Evolutionary conservation across 2,329 filamentous ascomycete genomes (phyloP).

Genomic region (Mycosphaerelloides madeirae): DNA sequence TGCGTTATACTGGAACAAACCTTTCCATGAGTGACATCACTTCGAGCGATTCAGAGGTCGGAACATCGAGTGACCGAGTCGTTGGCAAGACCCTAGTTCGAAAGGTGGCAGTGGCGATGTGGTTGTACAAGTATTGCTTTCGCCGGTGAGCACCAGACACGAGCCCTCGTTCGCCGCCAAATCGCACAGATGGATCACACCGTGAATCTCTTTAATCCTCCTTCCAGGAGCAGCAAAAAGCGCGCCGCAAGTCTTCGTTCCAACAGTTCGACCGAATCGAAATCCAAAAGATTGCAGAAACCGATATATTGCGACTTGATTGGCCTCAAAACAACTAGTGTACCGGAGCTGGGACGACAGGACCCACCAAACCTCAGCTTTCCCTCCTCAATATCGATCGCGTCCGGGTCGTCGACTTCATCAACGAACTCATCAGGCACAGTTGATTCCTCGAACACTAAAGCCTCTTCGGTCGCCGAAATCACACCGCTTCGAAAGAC

Average conservation of each 20-base stretch:
- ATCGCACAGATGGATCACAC: background rate
- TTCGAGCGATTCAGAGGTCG: too few relatives aligned
- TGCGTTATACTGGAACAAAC: too few relatives aligned
- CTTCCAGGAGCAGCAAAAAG: background rate
- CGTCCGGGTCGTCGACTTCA: background rate
- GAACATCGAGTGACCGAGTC: too few relatives aligned
- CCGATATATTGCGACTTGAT: background rate
- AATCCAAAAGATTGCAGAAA: constrained; percentile 2
- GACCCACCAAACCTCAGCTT: background rate
- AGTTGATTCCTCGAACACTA: constrained; percentile 1
- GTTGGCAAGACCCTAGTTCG: too few relatives aligned
- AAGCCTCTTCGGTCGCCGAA: background rate
- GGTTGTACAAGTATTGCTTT: too few relatives aligned
- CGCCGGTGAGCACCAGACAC: too few relatives aligned
- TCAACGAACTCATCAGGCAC: too few relatives aligned
- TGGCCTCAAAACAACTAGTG: background rate
- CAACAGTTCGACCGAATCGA: background rate
- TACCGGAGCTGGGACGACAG: background rate
- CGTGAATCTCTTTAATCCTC: background rate
- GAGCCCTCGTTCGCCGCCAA: too few relatives aligned
- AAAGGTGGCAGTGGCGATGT: too few relatives aligned
- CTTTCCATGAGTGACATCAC: too few relatives aligned
- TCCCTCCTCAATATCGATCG: constrained; percentile 2
- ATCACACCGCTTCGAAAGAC: background rate
- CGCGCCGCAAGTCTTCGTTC: background rate